These are phyloP conservation scores for Chaetomium strumarium DNA, from an alignment of 2,329 filamentous ascomycete genomes.

Conservation along the genomic window DNA sequence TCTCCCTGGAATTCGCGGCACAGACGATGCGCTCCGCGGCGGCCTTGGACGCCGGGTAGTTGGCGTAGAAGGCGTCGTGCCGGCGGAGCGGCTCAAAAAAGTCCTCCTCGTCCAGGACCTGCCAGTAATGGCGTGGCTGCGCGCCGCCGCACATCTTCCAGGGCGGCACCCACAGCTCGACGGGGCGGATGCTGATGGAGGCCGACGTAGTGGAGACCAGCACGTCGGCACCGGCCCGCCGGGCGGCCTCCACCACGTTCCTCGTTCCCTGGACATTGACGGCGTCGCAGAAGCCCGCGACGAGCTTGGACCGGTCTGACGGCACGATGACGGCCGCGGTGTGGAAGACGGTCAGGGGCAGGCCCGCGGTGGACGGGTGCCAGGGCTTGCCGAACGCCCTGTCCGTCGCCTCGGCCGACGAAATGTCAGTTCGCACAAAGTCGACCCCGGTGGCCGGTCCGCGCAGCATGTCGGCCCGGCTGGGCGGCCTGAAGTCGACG, in stretches of 20 bases:
- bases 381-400: conserved; percentile 44
- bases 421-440: conserved; percentile 46
- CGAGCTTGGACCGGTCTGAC: conserved; percentile 41
- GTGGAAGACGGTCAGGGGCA: conserved; percentile 53
- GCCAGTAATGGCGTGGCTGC: conserved; percentile 37
- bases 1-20: conserved; percentile 25
- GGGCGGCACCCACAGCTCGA: conserved; percentile 38
- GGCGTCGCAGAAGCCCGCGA: conserved; percentile 39
- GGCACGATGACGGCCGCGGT: conserved; percentile 50
- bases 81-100: conserved; percentile 34
- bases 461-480: conserved; percentile 36
- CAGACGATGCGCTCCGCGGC: conserved; percentile 42
- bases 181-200: conserved; percentile 39
- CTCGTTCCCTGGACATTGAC: conserved; percentile 48
- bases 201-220: conserved; percentile 49
- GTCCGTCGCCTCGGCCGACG: conserved; percentile 36
- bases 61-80: conserved; percentile 40
- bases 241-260: conserved; percentile 44
- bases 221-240: conserved; percentile 39
- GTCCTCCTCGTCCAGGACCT: conserved; percentile 41
- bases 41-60: conserved; percentile 48
- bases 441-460: conserved; percentile 33
- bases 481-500: conserved; percentile 43
- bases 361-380: conserved; percentile 33
- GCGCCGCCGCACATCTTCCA: conserved; percentile 31